Evolutionary conservation across 371 early-diverging fungal genomes (phyloP).

Genomic region (Mortierella sp.): DNA sequence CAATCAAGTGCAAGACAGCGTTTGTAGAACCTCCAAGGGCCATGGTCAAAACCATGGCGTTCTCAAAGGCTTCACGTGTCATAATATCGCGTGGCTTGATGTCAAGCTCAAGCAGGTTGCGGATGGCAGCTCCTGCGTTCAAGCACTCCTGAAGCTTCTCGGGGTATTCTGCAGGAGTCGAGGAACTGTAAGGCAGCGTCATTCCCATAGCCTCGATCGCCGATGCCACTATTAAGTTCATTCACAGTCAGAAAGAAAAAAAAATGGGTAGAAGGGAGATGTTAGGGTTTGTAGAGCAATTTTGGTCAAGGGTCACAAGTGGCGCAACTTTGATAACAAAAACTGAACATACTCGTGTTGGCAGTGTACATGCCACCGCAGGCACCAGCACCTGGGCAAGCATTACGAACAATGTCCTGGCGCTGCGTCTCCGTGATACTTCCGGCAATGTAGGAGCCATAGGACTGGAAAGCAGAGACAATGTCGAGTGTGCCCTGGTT

Average conservation of each 20-base stretch:
- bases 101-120: constrained; percentile 85
- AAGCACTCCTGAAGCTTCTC: constrained; percentile 90
- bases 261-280: constrained; percentile 2
- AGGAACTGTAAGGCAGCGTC: constrained; percentile 93
- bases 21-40: constrained; percentile 98
- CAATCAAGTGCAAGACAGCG: constrained; percentile 94
- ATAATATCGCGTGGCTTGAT: constrained; percentile 94
- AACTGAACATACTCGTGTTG: constrained; percentile 86
- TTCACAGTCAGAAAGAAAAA: no score
- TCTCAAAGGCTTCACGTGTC: constrained; percentile 93
- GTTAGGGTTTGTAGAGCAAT: background rate
- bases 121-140: constrained; percentile 85
- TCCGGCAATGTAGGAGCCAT: constrained; percentile 92
- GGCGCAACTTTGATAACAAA: background rate
- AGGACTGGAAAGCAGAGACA: constrained; percentile 95
- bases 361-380: constrained; percentile 99
- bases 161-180: constrained; percentile 88
- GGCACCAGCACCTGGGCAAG: constrained; percentile 97
- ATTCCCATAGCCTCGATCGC: constrained; percentile 98
- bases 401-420: constrained; percentile 83
- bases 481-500: constrained; percentile 84
- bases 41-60: constrained; percentile 92
- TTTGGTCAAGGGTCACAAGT: background rate
- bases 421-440: constrained; percentile 88
- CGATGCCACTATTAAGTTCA: constrained; percentile 78